Base-by-base conservation (phyloP, 768 basidiomycete species). In the Auricularia heimuer region DNA sequence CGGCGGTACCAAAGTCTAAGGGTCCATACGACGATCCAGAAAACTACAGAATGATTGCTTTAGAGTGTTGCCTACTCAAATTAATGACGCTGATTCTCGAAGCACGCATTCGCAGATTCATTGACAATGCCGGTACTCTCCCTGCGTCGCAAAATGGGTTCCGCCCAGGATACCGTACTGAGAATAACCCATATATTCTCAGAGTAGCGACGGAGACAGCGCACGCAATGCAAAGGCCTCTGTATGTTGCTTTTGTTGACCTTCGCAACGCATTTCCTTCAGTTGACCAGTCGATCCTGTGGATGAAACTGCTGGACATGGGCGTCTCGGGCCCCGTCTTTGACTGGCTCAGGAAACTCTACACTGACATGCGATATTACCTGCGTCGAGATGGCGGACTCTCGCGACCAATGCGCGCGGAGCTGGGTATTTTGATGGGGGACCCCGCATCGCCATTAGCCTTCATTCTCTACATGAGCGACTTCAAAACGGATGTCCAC, bases 201-300 rank as follows among this genome's bases (percentile, higher is more conserved):
- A 65, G 69, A 1, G 47, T 65, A 2, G 68, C 68, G 7, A 70
- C 72, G 21, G 69, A 73, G 24, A 62, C 61, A 35, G 69, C 69
- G 0, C 64, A 64, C 3, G 36, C 63, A 0, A 3, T 37, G 11
- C 65, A 66, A 0, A 39, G 64, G 6, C 63, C 70, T 0, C 68
- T 73, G 1, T 74, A 64, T 37, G 68, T 69, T 7, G 70, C 68
- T 11, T 70, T 68, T 64, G 45, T 73, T 0, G 72, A 74, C 63
- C 63, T 74, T 2, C 73, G 65, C 11, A 77, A 78, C 69, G 75
- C 76, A 11, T 78, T 77, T 64, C 77, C 77, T 0, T 76, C 73
- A 0, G 71, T 71, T 1, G 71, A 78, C 56, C 69, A 71, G n/a
- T 64, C 73, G 3, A 71, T 73, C 0, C 67, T 77, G 0, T 77